Evolutionary conservation across 352 stramenopile genomes (phyloP), one percentile per base, ranked within the genome.

Genomic region (Pythium brachiatum): DNA sequence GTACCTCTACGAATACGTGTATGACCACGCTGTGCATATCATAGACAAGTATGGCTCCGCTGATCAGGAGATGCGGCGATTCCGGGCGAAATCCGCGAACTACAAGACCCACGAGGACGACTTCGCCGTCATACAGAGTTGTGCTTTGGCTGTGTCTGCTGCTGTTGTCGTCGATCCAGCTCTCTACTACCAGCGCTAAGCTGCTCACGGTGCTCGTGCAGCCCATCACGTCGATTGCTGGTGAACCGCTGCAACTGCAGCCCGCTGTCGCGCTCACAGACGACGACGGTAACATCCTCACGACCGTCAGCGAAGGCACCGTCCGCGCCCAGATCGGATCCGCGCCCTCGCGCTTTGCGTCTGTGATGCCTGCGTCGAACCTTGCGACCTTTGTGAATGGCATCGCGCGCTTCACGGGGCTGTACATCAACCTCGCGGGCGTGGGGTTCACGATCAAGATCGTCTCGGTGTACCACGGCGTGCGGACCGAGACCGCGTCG

Each of bases 281-380:
- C 38, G 83, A 91, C 57, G 73, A 75, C 34, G 84, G 83, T 39
- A 90, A 90, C 62, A 90, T 94, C 58, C 69, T 93, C 26, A 86
- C 75, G 18, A 74, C 60, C 0, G 68, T 88, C 51, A 93, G 57
- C 58, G 66, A 53, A 12, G 86, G 86, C 47, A 71, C 68, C 1
- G 80, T 95, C 9, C 66, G 68, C 7, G 85, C 81, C 1, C 68
- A 65, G 11, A 81, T 93, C 52, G 77, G 75, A n/a, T 62, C 67
- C 18, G 84, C 83, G 32, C 80, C 82, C 20, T 73, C 67, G 48
- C 64, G 69, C 9, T 93, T 81, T 16, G 81, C 71, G n/a, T 69
- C 64, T 11, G 51, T 94, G 0, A 72, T 78, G 43, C 79, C 82
- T 3, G 48, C 73, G 16, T 64, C 34, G 25, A 86, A 78, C 21